Evolutionary conservation across 768 basidiomycete genomes (phyloP).

Genomic region (Chalciporus piperatus): DNA sequence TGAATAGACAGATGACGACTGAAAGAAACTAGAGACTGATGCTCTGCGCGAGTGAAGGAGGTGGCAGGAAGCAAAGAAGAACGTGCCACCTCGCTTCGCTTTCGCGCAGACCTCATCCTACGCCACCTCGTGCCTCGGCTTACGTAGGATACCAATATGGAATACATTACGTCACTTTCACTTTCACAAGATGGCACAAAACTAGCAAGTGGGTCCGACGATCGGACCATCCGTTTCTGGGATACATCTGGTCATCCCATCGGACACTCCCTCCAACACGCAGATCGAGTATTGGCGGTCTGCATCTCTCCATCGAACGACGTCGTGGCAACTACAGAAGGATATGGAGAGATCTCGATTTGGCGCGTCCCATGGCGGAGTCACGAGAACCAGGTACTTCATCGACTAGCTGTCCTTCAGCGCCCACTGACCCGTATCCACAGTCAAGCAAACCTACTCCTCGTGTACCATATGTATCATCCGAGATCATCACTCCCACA

Average conservation of each 20-base stretch:
- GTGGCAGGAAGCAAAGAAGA: too few relatives aligned
- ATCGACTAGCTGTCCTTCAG: not conserved
- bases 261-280: not conserved
- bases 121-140: too few relatives aligned
- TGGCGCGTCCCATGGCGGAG: not conserved
- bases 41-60: too few relatives aligned
- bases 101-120: too few relatives aligned
- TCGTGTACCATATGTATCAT: too few relatives aligned
- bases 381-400: not conserved
- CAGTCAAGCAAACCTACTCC: too few relatives aligned
- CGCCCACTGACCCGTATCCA: too few relatives aligned
- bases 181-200: constrained; percentile 3
- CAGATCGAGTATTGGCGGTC: fast-evolving
- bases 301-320: constrained; percentile 2
- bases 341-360: not conserved
- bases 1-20: too few relatives aligned
- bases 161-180: not conserved
- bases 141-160: too few relatives aligned
- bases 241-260: not conserved
- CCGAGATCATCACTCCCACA: too few relatives aligned
- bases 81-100: too few relatives aligned
- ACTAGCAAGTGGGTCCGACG: constrained; percentile 10
- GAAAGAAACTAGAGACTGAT: too few relatives aligned
- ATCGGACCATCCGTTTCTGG: constrained; percentile 11
- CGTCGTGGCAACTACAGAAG: not conserved